Conservation (phyloP, 192 early-diverging fungal genomes). For the Rhizoclosmatium globosum region DNA sequence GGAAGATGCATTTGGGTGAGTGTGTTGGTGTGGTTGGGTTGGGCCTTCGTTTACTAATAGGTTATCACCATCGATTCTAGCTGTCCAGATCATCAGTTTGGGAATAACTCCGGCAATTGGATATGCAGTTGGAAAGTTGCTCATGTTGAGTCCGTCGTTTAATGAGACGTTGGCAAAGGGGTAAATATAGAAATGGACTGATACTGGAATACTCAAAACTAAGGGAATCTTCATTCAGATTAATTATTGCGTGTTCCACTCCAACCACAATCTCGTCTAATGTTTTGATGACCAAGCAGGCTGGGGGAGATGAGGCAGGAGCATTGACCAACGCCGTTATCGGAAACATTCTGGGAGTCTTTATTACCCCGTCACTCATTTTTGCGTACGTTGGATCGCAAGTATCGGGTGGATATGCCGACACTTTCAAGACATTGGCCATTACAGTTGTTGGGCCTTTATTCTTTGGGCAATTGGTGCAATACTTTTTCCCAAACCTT, state of each 20-base stretch:
- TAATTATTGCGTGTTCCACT: slow-evolving; percentile 69
- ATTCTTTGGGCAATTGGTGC: slow-evolving; percentile 59
- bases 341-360: slow-evolving; percentile 75
- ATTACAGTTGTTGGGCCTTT: slow-evolving; percentile 71
- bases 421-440: slow-evolving; percentile 62
- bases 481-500: slow-evolving; percentile 35
- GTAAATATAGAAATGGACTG: neutral
- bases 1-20: slow-evolving; percentile 64
- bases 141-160: slow-evolving; percentile 56
- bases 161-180: slow-evolving; percentile 66
- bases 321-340: slow-evolving; percentile 74
- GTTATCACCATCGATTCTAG: slow-evolving; percentile 24
- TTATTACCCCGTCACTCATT: slow-evolving; percentile 64
- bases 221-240: slow-evolving; percentile 14
- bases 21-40: neutral
- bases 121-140: slow-evolving; percentile 60
- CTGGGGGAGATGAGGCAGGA: slow-evolving; percentile 69
- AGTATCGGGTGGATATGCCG: slow-evolving; percentile 54
- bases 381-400: slow-evolving; percentile 53
- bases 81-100: slow-evolving; percentile 68
- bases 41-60: no score
- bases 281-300: slow-evolving; percentile 79
- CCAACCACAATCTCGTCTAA: slow-evolving; percentile 82
- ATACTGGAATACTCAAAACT: neutral
- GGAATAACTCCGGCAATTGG: slow-evolving; percentile 68